Evolutionary conservation across 148 eudicot species (phyloP).

Genomic region (Heliosperma pusillum): DNA sequence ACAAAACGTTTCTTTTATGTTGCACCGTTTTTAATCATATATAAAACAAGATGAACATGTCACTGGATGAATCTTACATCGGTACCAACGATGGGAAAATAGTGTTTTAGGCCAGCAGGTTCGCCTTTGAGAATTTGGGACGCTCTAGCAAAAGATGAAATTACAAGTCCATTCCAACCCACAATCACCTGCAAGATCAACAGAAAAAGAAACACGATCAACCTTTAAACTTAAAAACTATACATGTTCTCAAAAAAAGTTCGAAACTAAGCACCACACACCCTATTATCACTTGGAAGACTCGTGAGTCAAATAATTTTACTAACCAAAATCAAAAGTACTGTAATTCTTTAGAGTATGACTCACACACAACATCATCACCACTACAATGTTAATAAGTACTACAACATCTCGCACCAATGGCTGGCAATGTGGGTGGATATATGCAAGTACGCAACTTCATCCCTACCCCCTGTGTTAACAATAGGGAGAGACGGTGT

Average conservation of each 20-base stretch:
- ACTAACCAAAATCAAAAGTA: background rate
- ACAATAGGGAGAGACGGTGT: background rate
- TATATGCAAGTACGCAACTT: background rate
- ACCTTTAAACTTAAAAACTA: background rate
- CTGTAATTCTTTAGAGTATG: background rate
- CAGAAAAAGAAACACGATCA: background rate
- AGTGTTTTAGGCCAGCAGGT: constrained; percentile 52
- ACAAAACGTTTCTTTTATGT: constrained; percentile 5
- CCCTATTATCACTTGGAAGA: background rate
- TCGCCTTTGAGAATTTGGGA: constrained; percentile 72
- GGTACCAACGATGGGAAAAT: constrained; percentile 68
- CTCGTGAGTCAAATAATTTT: background rate
- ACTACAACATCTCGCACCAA: background rate
- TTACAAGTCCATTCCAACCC: constrained; percentile 91
- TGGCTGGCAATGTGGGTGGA: background rate
- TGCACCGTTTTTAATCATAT: background rate
- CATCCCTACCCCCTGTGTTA: background rate
- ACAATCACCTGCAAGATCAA: constrained; percentile 67
- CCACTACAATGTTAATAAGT: background rate
- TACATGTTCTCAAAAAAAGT: background rate
- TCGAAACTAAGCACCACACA: background rate
- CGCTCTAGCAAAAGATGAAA: constrained; percentile 91
- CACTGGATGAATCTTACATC: constrained; percentile 50
- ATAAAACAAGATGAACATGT: constrained; percentile 28
- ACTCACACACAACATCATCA: background rate